phyloP scores from a whole-genome alignment of 108 stramenopile genomes.

The Discostella stelligeroides region DNA sequence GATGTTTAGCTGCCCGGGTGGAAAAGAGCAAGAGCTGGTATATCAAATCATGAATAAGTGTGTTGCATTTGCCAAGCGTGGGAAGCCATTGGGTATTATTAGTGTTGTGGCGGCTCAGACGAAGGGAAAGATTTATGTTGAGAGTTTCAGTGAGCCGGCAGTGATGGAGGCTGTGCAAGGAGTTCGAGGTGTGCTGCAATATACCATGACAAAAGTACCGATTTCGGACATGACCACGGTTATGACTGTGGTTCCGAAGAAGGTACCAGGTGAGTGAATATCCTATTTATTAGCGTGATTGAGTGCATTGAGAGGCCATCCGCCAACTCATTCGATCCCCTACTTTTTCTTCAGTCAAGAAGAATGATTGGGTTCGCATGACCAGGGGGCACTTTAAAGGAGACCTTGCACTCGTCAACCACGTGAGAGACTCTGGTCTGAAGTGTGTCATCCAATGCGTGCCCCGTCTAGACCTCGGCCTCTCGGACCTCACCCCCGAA shows the following conservation, averaged over 20 bases:
- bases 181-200: slow-evolving; percentile 82
- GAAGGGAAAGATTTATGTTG: slow-evolving; percentile 93
- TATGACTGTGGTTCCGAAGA: slow-evolving; percentile 87
- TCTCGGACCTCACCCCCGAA: slow-evolving; percentile 73
- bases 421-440: slow-evolving; percentile 88
- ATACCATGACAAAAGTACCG: slow-evolving; percentile 86
- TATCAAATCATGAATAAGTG: slow-evolving; percentile 96
- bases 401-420: slow-evolving; percentile 92
- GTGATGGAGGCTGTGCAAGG: slow-evolving; percentile 92
- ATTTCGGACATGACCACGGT: slow-evolving; percentile 96
- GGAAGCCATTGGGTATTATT: slow-evolving; percentile 83
- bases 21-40: slow-evolving; percentile 90
- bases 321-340: neutral
- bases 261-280: slow-evolving; percentile 79
- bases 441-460: slow-evolving; percentile 93
- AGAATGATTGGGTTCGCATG: slow-evolving; percentile 96
- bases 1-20: slow-evolving; percentile 90
- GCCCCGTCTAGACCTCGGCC: slow-evolving; percentile 90
- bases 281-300: neutral
- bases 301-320: no score
- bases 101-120: slow-evolving; percentile 87
- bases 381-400: slow-evolving; percentile 94
- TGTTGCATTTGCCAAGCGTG: slow-evolving; percentile 76
- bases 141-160: slow-evolving; percentile 90
- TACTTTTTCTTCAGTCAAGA: slow-evolving; percentile 64